Percentiles rank a stretch among this genome's conserved stretches.
phyloP scores from a whole-genome alignment of 768 basidiomycete species.

The Tricholomella constricta region DNA sequence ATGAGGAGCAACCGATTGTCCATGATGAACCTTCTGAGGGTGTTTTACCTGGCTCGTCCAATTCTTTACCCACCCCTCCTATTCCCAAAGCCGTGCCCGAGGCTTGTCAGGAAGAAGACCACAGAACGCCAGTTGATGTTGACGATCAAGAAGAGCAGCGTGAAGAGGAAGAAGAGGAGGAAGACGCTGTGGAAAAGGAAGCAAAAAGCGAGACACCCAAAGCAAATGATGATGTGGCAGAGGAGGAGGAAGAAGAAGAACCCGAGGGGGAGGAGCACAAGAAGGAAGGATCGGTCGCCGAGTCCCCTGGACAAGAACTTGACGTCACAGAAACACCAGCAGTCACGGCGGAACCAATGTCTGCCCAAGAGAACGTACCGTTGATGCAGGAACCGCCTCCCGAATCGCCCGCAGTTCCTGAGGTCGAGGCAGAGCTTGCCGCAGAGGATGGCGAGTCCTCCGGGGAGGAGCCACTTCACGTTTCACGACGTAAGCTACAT shows the following conservation, averaged over 20 bases:
- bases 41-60: neutral
- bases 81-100: constrained; percentile 1
- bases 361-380: constrained; percentile 1
- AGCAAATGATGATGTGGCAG: constrained; percentile 8
- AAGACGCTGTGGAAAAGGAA: constrained; percentile 4
- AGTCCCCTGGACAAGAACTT: neutral
- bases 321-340: neutral
- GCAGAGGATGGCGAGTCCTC: constrained; percentile 26
- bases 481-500: constrained; percentile 34
- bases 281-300: neutral
- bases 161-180: constrained; percentile 24
- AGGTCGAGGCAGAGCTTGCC: constrained; percentile 17
- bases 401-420: constrained; percentile 1
- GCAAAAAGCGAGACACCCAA: neutral
- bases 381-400: neutral
- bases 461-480: constrained; percentile 35
- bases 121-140: neutral
- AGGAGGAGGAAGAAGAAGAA: constrained; percentile 8
- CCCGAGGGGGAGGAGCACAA: constrained; percentile 10
- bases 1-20: neutral
- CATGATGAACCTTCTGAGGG: neutral
- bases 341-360: neutral
- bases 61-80: neutral
- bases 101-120: constrained; percentile 15
- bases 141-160: constrained; percentile 7